These are phyloP conservation scores for Phaeophleospora eucalypticola DNA, from an alignment of 2,329 filamentous ascomycete species.

Conservation along the genomic window DNA sequence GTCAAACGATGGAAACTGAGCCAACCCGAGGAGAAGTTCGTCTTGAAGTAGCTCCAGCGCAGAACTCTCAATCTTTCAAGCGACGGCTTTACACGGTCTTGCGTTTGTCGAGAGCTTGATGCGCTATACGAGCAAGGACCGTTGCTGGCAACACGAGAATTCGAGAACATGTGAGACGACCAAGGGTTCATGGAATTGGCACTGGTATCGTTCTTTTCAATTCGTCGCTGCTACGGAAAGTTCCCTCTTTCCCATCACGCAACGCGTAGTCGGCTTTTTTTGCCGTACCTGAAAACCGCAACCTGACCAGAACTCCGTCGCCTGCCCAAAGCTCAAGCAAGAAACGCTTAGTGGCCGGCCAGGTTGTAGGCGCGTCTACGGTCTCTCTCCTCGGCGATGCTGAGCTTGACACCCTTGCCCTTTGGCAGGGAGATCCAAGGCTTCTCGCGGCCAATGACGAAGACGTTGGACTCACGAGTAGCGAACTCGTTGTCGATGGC, in stretches of 20 bases:
- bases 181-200: not conserved
- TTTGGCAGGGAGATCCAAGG: conserved; percentile 99
- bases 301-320: conserved; percentile 17
- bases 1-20: no score
- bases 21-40: no score
- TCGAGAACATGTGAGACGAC: no score
- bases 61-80: no score
- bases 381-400: conserved; percentile 98
- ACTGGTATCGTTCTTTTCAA: not conserved
- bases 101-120: no score
- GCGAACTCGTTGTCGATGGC: conserved; percentile 99
- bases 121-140: no score
- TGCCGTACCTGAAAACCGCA: not conserved
- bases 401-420: conserved; percentile 99
- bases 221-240: not conserved
- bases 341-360: conserved; percentile 34
- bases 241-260: not conserved
- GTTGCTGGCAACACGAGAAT: no score
- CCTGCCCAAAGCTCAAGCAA: conserved; percentile 8
- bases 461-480: conserved; percentile 99
- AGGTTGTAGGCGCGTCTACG: conserved; percentile 74
- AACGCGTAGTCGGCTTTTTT: not conserved
- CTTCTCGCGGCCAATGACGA: conserved; percentile 98
- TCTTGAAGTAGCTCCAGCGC: no score
- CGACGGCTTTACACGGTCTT: no score